Percentiles rank a stretch among this genome's conserved stretches.
These are phyloP conservation scores for Capronia epimyces DNA, from an alignment of 2,329 filamentous ascomycete species.

Conservation along the genomic window DNA sequence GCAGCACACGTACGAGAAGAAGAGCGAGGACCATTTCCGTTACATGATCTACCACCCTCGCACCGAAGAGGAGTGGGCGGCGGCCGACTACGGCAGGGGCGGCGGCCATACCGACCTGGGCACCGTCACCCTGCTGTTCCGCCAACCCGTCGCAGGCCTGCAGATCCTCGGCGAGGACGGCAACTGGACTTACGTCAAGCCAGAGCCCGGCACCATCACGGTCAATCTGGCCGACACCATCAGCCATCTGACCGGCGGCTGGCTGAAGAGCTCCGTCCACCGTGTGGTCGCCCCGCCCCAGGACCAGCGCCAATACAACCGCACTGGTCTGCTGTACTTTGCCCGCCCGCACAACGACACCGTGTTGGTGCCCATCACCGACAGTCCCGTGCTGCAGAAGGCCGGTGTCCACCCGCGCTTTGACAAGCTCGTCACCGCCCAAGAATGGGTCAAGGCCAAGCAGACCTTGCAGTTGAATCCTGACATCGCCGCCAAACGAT, in stretches of 20 bases:
- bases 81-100: constrained; percentile 40
- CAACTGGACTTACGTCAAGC: constrained; percentile 46
- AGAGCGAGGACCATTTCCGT: constrained; percentile 54
- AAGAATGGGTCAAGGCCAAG: constrained; percentile 42
- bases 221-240: constrained; percentile 49
- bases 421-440: constrained; percentile 42
- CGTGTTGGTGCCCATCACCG: constrained; percentile 33
- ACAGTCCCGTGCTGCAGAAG: constrained; percentile 32
- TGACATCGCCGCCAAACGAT: constrained; percentile 36
- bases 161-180: constrained; percentile 46
- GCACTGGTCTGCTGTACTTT: constrained; percentile 43
- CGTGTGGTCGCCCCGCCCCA: constrained; percentile 45
- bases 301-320: constrained; percentile 44
- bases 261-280: constrained; percentile 47
- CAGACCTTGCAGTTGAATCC: constrained; percentile 39
- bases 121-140: constrained; percentile 52
- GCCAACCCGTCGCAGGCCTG: constrained; percentile 52
- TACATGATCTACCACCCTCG: constrained; percentile 56
- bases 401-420: constrained; percentile 34
- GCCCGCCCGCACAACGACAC: constrained; percentile 45
- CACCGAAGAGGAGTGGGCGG: constrained; percentile 43
- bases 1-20: constrained; percentile 54
- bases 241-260: constrained; percentile 46
- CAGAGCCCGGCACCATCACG: constrained; percentile 45
- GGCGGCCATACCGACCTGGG: constrained; percentile 54